Evolutionary conservation across 805 yeast genomes (phyloP), one percentile per base, ranked within the genome.

Genomic region (Wickerhamiella qilinensis): DNA sequence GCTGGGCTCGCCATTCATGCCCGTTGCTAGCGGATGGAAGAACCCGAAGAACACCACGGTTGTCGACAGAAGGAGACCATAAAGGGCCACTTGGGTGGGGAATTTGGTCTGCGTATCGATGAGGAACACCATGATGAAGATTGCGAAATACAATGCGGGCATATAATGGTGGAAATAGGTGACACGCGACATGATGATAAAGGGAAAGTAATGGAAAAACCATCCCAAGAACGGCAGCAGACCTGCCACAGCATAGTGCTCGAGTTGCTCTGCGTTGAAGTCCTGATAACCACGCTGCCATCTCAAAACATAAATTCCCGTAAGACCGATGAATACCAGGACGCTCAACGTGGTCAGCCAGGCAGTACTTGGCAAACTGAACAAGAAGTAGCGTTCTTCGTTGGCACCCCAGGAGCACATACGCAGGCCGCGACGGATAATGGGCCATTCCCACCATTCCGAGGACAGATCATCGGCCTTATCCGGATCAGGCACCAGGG

Each of bases 101-200:
- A 20, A 35, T 31, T 40, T 53, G 53, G 20, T 60, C 63, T 52
- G 62, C 55, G 14, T 50, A 52, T 77, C 83, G 35, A 77, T 60
- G 46, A 71, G 61, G 57, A 73, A 80, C 40, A 72, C 73, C 48
- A 74, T 67, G 22, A 83, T 77, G 46, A 86, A 63, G 65, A 85
- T 77, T 37, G 97, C 97, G 64, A 88, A 88, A 62, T 81, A 88
- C 46, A 86, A 68, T 1, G 97, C 94, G 12, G 98, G 98, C 48
- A 85, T 72, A 59, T 88, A 88, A 58, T 88, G 98, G 61, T 88
- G 98, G 25, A 88, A 91, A 57, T 91, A 88, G 2, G 94, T 85
- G 41, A 91, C 96, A 65, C 98, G 80, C 11, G 93, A 85, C 98
- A 88, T 88, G 43, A 84, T 60, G 24, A 79, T 72, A 60, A 88